These are phyloP conservation scores for Amoeboaphelidium occidentale DNA, from an alignment of 371 early-diverging fungal species.

Conservation along the genomic window DNA sequence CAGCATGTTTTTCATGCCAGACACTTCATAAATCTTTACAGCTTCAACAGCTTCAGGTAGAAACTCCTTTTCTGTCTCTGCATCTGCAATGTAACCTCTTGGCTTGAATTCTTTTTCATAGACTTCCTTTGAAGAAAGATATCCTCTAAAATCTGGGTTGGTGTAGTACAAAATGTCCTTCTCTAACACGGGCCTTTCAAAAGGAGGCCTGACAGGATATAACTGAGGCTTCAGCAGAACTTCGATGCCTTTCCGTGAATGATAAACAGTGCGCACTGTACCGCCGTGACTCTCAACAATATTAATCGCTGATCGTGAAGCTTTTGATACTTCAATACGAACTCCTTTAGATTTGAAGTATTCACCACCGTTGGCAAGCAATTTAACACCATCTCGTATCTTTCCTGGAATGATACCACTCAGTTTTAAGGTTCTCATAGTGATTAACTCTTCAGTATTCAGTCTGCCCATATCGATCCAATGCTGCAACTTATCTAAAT, in stretches of 20 bases:
- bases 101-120: not conserved
- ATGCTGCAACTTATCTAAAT: conserved; percentile 68
- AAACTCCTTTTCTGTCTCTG: not conserved
- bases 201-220: not conserved
- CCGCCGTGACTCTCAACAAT: conserved; percentile 66
- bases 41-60: not conserved
- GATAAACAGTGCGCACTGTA: conserved; percentile 49
- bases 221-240: conserved; percentile 37
- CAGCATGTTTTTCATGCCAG: not conserved
- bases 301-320: conserved; percentile 50
- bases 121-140: not conserved
- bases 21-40: not conserved
- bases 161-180: not conserved
- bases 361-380: conserved; percentile 48
- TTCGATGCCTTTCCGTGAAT: conserved; percentile 42
- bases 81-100: not conserved
- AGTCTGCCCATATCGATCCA: conserved; percentile 68
- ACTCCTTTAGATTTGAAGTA: conserved; percentile 32
- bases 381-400: conserved; percentile 61
- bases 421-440: conserved; percentile 43
- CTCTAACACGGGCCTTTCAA: not conserved
- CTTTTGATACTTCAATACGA: conserved; percentile 60
- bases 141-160: not conserved
- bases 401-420: conserved; percentile 44
- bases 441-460: conserved; percentile 52